phyloP scores from a whole-genome alignment of 139 green algal species.

The Coelastrella sp. region DNA sequence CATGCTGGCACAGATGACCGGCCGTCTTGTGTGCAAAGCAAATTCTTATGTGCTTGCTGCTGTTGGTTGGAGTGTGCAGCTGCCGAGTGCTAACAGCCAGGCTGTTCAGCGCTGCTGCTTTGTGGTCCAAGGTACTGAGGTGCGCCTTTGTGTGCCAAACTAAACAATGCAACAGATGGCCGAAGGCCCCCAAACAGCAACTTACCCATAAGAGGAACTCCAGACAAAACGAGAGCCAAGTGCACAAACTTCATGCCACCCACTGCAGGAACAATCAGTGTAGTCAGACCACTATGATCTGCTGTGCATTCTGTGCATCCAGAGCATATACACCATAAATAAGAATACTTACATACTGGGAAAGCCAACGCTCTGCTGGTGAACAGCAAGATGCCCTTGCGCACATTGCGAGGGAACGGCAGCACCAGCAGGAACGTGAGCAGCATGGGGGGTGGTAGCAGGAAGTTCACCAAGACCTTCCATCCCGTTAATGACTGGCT shows the following conservation, averaged over 20 bases:
- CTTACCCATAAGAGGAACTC: constrained; percentile 45
- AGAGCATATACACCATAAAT: background rate
- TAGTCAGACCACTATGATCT: too few relatives aligned
- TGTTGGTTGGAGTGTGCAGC: too few relatives aligned
- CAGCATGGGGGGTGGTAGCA: constrained; percentile 41
- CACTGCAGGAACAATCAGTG: constrained; percentile 13
- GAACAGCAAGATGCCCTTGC: constrained; percentile 42
- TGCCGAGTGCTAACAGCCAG: background rate
- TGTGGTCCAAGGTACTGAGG: too few relatives aligned
- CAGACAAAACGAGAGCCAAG: constrained; percentile 38
- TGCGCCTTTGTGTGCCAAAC: too few relatives aligned
- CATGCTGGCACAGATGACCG: too few relatives aligned
- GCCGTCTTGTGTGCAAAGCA: too few relatives aligned
- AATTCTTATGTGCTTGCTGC: too few relatives aligned
- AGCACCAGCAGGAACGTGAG: constrained; percentile 49
- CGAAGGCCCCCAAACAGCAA: too few relatives aligned
- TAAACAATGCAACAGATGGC: too few relatives aligned
- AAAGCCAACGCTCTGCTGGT: constrained; percentile 39
- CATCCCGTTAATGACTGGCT: constrained; percentile 29
- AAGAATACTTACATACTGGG: constrained; percentile 25
- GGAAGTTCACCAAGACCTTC: constrained; percentile 45
- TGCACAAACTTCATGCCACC: constrained; percentile 51
- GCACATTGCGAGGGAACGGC: constrained; percentile 49
- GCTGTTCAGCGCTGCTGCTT: background rate
- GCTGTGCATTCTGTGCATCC: too few relatives aligned